Evolutionary conservation across 2,329 filamentous ascomycete species (phyloP).

Genomic region (Zymoseptoria ardabiliae): DNA sequence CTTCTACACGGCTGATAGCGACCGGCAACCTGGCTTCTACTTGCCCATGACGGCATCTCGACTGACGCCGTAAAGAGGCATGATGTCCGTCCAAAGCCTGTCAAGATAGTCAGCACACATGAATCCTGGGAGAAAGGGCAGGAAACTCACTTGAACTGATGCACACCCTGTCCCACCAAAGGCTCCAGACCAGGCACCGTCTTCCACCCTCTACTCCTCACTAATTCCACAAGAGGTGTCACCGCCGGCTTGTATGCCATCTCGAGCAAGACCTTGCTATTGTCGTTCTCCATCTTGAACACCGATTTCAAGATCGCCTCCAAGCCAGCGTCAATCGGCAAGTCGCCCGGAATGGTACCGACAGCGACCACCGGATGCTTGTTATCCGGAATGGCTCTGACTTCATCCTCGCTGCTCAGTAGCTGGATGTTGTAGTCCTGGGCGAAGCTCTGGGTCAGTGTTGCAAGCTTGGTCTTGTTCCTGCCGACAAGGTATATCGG

Average conservation of each 20-base stretch:
- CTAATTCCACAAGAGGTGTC: conserved; percentile 79
- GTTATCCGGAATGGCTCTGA: conserved; percentile 40
- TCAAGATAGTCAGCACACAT: neutral
- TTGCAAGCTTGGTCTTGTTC: conserved; percentile 58
- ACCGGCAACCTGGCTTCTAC: neutral
- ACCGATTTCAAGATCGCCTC: conserved; percentile 54
- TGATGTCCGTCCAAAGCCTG: conserved; percentile 74
- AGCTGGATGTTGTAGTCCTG: conserved; percentile 60
- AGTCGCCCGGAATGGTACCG: conserved; percentile 84
- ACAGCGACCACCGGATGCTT: conserved; percentile 64
- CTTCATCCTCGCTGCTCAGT: conserved; percentile 49
- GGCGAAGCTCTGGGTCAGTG: conserved; percentile 61
- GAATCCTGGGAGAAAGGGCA: neutral
- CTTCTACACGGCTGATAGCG: neutral
- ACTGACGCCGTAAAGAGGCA: conserved; percentile 63
- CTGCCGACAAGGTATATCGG: conserved; percentile 85
- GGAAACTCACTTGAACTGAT: conserved; percentile 50
- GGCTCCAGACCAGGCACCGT: conserved; percentile 85
- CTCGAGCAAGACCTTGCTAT: conserved; percentile 64
- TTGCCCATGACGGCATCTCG: conserved; percentile 42
- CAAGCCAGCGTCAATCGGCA: conserved; percentile 67
- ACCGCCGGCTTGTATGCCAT: conserved; percentile 92
- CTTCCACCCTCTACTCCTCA: conserved; percentile 64
- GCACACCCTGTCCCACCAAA: conserved; percentile 73
- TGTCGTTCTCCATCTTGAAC: conserved; percentile 42